These are phyloP conservation scores for Wickerhamiella lipophila DNA, from an alignment of 805 yeast species.

Conservation along the genomic window DNA sequence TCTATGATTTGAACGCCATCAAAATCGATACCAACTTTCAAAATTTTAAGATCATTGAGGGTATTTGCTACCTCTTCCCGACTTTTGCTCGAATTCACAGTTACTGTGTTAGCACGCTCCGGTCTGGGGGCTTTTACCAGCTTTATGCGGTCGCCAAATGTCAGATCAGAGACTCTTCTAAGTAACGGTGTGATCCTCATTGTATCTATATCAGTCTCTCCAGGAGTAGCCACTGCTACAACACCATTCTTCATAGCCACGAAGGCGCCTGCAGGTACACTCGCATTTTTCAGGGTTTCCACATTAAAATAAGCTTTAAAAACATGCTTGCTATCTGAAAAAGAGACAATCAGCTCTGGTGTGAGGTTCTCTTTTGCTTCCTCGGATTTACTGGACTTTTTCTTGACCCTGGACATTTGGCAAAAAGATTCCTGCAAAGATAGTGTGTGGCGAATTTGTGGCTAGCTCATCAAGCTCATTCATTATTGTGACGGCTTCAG, in stretches of 20 bases:
- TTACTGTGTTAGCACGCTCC: constrained; percentile 30
- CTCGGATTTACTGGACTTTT: constrained; percentile 9
- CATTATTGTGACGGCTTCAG: no score
- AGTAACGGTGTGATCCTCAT: constrained; percentile 25
- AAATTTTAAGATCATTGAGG: constrained; percentile 30
- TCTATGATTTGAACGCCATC: constrained; percentile 45
- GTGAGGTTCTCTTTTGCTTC: not conserved
- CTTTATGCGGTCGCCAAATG: constrained; percentile 41
- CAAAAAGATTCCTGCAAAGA: not conserved
- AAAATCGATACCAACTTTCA: constrained; percentile 28
- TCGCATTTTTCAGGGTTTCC: constrained; percentile 20
- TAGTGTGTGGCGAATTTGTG: no score
- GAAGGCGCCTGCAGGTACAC: constrained; percentile 24
- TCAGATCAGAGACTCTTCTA: constrained; percentile 33
- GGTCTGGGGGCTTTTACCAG: constrained; percentile 44
- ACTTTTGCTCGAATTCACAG: constrained; percentile 23
- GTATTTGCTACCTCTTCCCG: constrained; percentile 24
- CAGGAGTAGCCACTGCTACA: constrained; percentile 24
- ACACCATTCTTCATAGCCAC: constrained; percentile 18
- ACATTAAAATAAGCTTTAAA: constrained; percentile 21
- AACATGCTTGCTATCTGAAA: constrained; percentile 17
- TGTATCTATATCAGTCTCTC: constrained; percentile 19
- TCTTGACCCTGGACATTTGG: constrained; percentile 11
- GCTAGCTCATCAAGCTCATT: no score
- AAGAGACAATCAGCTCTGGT: not conserved